Percentiles rank a stretch among this genome's conserved stretches.
Conservation (phyloP, 306 rosid species). For the Pueraria montana region DNA sequence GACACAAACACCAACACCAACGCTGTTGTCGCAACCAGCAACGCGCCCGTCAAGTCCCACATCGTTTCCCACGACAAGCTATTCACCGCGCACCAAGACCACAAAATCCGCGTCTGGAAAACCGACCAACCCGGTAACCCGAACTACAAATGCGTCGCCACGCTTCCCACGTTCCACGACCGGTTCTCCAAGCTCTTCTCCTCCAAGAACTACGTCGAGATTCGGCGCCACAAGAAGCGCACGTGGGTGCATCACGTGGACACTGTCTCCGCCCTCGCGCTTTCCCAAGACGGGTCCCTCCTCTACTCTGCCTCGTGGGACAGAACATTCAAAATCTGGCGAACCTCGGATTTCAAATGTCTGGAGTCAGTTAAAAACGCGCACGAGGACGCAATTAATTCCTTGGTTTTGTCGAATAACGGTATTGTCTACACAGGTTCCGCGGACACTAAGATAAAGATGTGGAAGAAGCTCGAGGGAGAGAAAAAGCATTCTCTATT, state of each 20-base stretch:
- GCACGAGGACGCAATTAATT: slow-evolving; percentile 80
- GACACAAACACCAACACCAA: neutral
- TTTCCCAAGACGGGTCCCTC: slow-evolving; percentile 59
- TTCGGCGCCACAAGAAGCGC: slow-evolving; percentile 69
- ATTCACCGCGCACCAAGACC: slow-evolving; percentile 77
- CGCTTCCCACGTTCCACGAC: slow-evolving; percentile 68
- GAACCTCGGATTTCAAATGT: slow-evolving; percentile 69
- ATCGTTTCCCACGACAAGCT: slow-evolving; percentile 50
- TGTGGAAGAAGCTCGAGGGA: slow-evolving; percentile 53
- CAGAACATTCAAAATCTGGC: slow-evolving; percentile 77
- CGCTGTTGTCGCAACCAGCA: slow-evolving; percentile 37
- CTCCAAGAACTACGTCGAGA: slow-evolving; percentile 61
- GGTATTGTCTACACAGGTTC: slow-evolving; percentile 71
- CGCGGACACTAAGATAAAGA: slow-evolving; percentile 75
- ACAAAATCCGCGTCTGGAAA: slow-evolving; percentile 78
- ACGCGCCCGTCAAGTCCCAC: slow-evolving; percentile 59
- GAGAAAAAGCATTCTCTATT: slow-evolving; percentile 45
- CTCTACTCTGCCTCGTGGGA: slow-evolving; percentile 89
- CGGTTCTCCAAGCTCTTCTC: slow-evolving; percentile 54
- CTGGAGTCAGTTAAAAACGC: slow-evolving; percentile 66
- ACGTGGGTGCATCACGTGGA: slow-evolving; percentile 88
- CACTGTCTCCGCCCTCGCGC: slow-evolving; percentile 67
- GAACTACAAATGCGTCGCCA: slow-evolving; percentile 58
- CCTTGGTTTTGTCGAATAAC: slow-evolving; percentile 58
- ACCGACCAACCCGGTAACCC: slow-evolving; percentile 43